Conservation (phyloP, 495 filamentous ascomycete genomes). For the Podospora didyma region DNA sequence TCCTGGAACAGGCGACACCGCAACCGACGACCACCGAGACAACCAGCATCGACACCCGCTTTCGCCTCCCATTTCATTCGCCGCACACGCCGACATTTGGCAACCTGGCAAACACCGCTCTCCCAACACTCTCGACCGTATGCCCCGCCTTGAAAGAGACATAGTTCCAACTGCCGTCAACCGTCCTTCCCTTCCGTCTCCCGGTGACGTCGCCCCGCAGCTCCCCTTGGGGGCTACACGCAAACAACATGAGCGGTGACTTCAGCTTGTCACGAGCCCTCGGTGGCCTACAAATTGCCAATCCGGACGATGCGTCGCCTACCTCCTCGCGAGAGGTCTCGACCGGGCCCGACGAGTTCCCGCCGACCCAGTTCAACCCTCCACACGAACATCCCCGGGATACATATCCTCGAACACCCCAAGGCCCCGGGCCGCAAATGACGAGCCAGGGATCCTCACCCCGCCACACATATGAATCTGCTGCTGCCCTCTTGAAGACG, state of each 20-base stretch:
- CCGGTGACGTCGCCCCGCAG: conserved; percentile 11
- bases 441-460: conserved; percentile 29
- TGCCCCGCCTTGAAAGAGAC: conserved; percentile 2
- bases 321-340: conserved; percentile 45
- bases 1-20: neutral
- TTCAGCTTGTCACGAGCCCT: conserved; percentile 88
- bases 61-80: conserved; percentile 3
- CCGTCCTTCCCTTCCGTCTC: neutral
- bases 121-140: conserved; percentile 1
- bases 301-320: conserved; percentile 80
- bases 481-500: conserved; percentile 29
- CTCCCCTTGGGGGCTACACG: neutral
- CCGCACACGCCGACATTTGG: conserved; percentile 1
- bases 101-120: neutral
- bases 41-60: neutral
- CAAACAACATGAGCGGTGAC: conserved; percentile 74
- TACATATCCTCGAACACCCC: neutral
- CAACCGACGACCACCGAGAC: conserved; percentile 3
- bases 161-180: conserved; percentile 1
- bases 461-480: conserved; percentile 33
- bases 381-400: conserved; percentile 1
- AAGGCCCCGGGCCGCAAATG: conserved; percentile 14
- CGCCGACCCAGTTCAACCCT: conserved; percentile 2
- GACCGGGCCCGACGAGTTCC: conserved; percentile 24
- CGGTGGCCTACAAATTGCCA: conserved; percentile 94